A percentile compares a stretch with the other conserved stretches of the same genome.
phyloP scores from a whole-genome alignment of 352 stramenopile species.

The Globisporangium megalacanthum region DNA sequence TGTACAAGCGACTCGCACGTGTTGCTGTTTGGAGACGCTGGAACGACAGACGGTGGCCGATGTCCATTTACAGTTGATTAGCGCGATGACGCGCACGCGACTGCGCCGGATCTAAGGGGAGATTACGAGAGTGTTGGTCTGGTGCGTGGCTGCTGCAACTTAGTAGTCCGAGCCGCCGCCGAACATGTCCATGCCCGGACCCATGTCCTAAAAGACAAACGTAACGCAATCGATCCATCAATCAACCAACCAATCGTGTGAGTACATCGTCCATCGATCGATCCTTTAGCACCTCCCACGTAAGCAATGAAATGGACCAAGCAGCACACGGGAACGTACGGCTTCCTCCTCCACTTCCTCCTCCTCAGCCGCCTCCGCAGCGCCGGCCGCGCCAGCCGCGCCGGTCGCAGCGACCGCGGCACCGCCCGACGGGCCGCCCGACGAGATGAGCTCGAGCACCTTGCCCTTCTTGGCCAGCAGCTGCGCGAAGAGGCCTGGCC shows the following conservation, averaged over 20 bases:
- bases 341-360: conserved; percentile 60
- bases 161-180: conserved; percentile 60
- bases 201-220: conserved; percentile 29
- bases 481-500: conserved; percentile 65
- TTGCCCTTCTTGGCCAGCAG: conserved; percentile 77
- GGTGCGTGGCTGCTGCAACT: conserved; percentile 8
- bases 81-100: conserved; percentile 19
- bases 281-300: not conserved
- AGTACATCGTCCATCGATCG: not conserved
- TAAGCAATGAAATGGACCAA: not conserved
- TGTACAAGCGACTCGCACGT: not conserved
- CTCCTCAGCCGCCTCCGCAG: conserved; percentile 28
- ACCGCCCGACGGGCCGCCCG: conserved; percentile 40
- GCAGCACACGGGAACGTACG: conserved; percentile 29
- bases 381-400: conserved; percentile 32
- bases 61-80: conserved; percentile 53
- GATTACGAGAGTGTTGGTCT: no score
- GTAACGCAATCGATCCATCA: not conserved
- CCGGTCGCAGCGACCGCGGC: conserved; percentile 31
- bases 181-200: conserved; percentile 71
- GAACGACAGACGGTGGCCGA: conserved; percentile 32
- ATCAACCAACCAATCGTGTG: not conserved
- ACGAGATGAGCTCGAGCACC: conserved; percentile 73
- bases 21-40: conserved; percentile 13
- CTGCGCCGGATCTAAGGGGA: conserved; percentile 19